Evolutionary conservation across 345 rosid species (phyloP).

Genomic region (Ricinus communis): DNA sequence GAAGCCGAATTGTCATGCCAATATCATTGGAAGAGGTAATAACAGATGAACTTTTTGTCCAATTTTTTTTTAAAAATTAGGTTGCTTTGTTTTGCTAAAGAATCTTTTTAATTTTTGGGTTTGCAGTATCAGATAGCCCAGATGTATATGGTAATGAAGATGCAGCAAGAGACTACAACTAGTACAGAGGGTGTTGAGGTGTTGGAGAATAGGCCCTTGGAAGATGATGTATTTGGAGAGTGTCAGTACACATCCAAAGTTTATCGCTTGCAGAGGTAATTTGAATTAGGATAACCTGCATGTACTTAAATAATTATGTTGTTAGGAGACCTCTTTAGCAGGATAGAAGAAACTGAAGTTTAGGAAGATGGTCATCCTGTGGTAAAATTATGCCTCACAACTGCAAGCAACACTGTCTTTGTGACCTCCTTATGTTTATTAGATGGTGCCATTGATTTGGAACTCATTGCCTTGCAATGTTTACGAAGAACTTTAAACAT

Average conservation of each 20-base stretch:
- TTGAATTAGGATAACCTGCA: background rate
- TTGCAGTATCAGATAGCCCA: constrained; percentile 71
- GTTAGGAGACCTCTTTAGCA: background rate
- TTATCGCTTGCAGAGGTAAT: constrained; percentile 65
- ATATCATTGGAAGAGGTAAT: constrained; percentile 68
- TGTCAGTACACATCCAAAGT: constrained; percentile 62
- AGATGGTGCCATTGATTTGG: no score
- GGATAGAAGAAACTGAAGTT: background rate
- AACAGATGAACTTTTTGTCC: background rate
- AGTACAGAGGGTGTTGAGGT: constrained; percentile 63
- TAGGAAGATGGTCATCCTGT: background rate
- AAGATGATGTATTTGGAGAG: constrained; percentile 47
- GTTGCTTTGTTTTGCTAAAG: background rate
- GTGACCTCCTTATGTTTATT: no score
- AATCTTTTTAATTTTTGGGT: background rate
- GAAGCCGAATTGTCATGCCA: constrained; percentile 73
- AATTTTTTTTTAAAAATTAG: no score
- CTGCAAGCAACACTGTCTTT: background rate
- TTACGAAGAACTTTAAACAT: background rate
- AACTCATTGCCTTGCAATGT: background rate
- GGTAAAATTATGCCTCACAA: background rate
- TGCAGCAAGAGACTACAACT: constrained; percentile 60
- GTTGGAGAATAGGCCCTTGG: constrained; percentile 45
- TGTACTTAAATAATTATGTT: no score
- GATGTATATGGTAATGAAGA: constrained; percentile 60